A percentile compares a stretch with the other conserved stretches of the same genome.
These are phyloP conservation scores for Malbranchea zuffiana DNA, from an alignment of 2,329 filamentous ascomycete species.

Conservation along the genomic window DNA sequence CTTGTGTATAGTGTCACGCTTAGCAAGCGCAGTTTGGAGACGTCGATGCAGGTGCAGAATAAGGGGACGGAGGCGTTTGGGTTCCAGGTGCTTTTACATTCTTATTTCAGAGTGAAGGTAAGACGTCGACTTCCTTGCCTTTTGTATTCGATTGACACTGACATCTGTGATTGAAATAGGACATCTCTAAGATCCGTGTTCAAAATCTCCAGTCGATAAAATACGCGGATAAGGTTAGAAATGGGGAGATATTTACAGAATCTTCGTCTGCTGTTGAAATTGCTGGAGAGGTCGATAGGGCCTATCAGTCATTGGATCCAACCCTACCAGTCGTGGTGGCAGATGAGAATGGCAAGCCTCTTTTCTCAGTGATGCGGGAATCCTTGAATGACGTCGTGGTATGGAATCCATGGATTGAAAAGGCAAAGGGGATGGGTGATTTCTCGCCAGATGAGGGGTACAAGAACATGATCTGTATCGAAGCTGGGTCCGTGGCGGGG, in stretches of 20 bases:
- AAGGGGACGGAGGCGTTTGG: constrained; percentile 74
- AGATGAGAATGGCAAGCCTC: constrained; percentile 48
- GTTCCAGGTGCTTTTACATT: constrained; percentile 84
- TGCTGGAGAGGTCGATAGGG: constrained; percentile 70
- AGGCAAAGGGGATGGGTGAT: constrained; percentile 70
- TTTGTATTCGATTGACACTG: neutral
- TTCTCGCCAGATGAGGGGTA: constrained; percentile 83
- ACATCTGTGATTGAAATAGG: constrained; percentile 41
- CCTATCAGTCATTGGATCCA: constrained; percentile 61
- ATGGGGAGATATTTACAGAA: constrained; percentile 53
- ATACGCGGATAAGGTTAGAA: constrained; percentile 75
- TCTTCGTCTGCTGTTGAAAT: constrained; percentile 56
- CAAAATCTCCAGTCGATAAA: constrained; percentile 63
- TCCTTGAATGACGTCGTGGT: constrained; percentile 81
- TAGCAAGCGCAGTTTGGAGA: constrained; percentile 61
- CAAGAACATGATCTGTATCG: constrained; percentile 88
- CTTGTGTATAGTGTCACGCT: constrained; percentile 90
- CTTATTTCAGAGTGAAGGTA: constrained; percentile 74
- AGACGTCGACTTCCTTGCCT: constrained; percentile 21
- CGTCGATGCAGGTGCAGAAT: constrained; percentile 78
- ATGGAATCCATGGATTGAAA: constrained; percentile 94
- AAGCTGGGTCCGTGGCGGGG: constrained; percentile 70
- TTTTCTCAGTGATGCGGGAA: constrained; percentile 68
- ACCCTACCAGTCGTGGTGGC: constrained; percentile 27
- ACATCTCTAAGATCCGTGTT: constrained; percentile 63